Base-by-base conservation (phyloP, 306 rosid genomes). In the Alnus glutinosa region DNA sequence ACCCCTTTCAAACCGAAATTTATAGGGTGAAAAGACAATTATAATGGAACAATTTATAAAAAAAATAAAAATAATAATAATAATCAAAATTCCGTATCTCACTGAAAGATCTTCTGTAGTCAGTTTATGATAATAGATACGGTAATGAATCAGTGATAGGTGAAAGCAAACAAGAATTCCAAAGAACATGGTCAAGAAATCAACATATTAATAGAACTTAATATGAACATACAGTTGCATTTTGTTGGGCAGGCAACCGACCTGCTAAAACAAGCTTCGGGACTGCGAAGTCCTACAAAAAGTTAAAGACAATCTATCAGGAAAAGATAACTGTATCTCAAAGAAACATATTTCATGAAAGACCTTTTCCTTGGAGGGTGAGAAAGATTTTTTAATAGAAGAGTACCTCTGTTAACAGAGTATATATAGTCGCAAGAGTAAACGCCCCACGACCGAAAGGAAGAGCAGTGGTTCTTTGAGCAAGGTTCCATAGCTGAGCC, bases 371-470 rank as follows among this genome's bases (percentile, higher is more conserved):
- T 57, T 58, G 19, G 71, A 62, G 30, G 54, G 55, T 55, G 37
- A 34, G 48, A 44, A 37, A 49, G 71, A 52, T 64, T 13, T 46
- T 39, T 75, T 44, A 79, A 36, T 46, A 50, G 5, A 80, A 77
- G 32, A 71, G 77, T 74, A 92, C 98, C 98, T 94, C 98, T 16
- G 98, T 94, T 82, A 94, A 83, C 76, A 94, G 98, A 74, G 98
- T 94, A 83, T 91, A 87, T 86, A 94, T 92, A 46, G 98, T 91
- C 58, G 97, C 98, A 46, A 94, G 97, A 52, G 98, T 94, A 83
- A 94, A 94, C 71, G 98, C 98, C 80, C 97, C 98, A 66, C 97
- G 98, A 74, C 98, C 98, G 66, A 94, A 83, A 78, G 98, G 95
- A 84, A 94, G 97, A 75, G 97, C 84, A 74, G 97, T 92, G 76